Conservation (phyloP, 2,329 filamentous ascomycete species). For the Ophiosphaerella herpotricha region DNA sequence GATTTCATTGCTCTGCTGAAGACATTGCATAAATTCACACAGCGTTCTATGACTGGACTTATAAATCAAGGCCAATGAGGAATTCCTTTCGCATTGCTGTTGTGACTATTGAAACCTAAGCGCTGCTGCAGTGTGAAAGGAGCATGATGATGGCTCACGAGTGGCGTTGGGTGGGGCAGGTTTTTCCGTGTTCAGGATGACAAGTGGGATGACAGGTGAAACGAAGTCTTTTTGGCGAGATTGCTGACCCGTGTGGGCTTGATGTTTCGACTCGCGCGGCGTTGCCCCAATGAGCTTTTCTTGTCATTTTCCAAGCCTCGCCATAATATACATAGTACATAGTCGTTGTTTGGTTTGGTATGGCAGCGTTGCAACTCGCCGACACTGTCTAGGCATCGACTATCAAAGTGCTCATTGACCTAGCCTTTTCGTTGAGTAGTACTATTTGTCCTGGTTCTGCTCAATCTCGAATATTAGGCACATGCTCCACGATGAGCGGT, state of each 20-base stretch:
- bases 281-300: background rate
- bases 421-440: too few relatives aligned
- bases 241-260: conserved; percentile 13
- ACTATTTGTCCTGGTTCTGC: too few relatives aligned
- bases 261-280: conserved; percentile 14
- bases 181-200: conserved; percentile 16
- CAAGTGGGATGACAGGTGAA: conserved; percentile 14
- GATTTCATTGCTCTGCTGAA: background rate
- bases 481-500: too few relatives aligned
- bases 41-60: background rate
- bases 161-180: conserved; percentile 15
- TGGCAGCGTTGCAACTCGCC: background rate
- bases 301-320: background rate
- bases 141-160: background rate
- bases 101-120: too few relatives aligned
- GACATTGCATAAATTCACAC: background rate
- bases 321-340: background rate
- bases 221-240: conserved; percentile 21
- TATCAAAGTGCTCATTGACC: too few relatives aligned
- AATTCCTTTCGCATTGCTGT: too few relatives aligned
- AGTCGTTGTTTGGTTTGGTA: background rate
- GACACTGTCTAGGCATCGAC: too few relatives aligned
- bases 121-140: background rate
- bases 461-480: too few relatives aligned
- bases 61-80: background rate